These are phyloP conservation scores for Metrosideros polymorpha DNA, from an alignment of 441 rosid genomes.

Conservation along the genomic window DNA sequence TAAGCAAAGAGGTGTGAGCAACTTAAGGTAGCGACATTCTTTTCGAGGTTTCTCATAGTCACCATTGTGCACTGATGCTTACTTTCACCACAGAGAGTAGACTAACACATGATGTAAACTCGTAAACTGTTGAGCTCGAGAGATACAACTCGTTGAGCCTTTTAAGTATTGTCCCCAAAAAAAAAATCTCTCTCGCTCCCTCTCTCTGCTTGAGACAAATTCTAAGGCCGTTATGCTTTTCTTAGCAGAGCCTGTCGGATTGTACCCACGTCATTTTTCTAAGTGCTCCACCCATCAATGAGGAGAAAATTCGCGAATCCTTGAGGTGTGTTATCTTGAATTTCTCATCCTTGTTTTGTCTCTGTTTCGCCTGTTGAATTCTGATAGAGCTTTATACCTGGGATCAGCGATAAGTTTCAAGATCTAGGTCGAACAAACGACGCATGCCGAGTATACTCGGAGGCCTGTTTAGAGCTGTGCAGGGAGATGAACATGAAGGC, in stretches of 20 bases:
- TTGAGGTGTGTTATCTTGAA: slow-evolving; percentile 28
- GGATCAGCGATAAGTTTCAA: slow-evolving; percentile 40
- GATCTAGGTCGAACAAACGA: slow-evolving; percentile 77
- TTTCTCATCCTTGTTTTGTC: background rate
- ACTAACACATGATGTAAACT: background rate
- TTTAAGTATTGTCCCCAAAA: background rate
- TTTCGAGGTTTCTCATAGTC: background rate
- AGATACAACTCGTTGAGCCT: background rate
- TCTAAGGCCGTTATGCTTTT: background rate
- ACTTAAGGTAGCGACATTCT: background rate
- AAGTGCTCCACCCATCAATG: slow-evolving; percentile 79
- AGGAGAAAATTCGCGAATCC: slow-evolving; percentile 39
- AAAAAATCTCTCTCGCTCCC: background rate
- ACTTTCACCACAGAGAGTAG: background rate
- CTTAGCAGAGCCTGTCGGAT: slow-evolving; percentile 63
- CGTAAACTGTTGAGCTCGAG: background rate
- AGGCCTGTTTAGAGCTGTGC: slow-evolving; percentile 74
- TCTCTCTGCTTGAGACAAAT: background rate
- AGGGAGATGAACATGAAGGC: slow-evolving; percentile 58
- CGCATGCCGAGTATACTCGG: slow-evolving; percentile 59
- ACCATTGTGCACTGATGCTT: background rate
- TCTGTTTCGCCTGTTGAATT: background rate
- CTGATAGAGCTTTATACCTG: background rate
- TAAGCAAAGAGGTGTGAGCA: background rate
- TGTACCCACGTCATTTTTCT: slow-evolving; percentile 56